Evolutionary conservation across 1,284 basidiomycete genomes (phyloP).

Genomic region (Pseudozyma hubeiensis): DNA sequence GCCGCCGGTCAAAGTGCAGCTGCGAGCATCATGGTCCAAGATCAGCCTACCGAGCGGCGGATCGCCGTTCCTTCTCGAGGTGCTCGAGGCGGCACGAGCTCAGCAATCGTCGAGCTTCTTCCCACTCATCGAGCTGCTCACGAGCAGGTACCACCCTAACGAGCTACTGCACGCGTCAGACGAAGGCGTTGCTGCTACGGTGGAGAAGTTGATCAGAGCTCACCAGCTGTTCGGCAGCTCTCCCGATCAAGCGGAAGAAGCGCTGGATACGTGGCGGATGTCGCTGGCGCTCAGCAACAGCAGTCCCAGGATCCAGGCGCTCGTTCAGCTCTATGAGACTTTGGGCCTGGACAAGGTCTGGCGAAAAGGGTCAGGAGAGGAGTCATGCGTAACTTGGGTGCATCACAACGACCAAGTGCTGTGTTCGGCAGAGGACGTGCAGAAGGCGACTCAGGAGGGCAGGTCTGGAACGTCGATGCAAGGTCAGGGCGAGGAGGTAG

Average conservation of each 20-base stretch:
- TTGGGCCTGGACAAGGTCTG: conserved; percentile 24
- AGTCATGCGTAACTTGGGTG: conserved; percentile 56
- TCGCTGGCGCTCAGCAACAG: conserved; percentile 55
- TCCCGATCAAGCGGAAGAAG: conserved; percentile 1
- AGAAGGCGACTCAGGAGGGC: conserved; percentile 19
- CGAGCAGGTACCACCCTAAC: conserved; percentile 7
- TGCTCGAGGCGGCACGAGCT: conserved; percentile 76
- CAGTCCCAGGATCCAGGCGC: conserved; percentile 57
- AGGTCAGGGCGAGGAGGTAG: conserved; percentile 45
- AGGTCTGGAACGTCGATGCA: conserved; percentile 9
- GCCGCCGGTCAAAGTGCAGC: conserved; percentile 80
- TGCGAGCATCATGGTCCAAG: conserved; percentile 83
- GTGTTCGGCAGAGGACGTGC: conserved; percentile 49
- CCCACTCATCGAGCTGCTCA: conserved; percentile 41
- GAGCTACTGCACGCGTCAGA: conserved; percentile 24
- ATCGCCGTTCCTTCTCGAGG: conserved; percentile 75
- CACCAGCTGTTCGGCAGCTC: conserved; percentile 14
- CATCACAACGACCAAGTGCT: conserved; percentile 41
- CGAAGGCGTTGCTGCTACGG: conserved; percentile 15
- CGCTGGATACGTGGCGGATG: conserved; percentile 51
- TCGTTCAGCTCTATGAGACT: conserved; percentile 56
- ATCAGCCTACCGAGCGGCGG: conserved; percentile 49
- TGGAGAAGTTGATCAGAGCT: conserved; percentile 16
- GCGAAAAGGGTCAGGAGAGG: conserved; percentile 69
- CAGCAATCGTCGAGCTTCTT: conserved; percentile 54